Conservation (phyloP, 495 filamentous ascomycete species). For the Daldinia decipiens region DNA sequence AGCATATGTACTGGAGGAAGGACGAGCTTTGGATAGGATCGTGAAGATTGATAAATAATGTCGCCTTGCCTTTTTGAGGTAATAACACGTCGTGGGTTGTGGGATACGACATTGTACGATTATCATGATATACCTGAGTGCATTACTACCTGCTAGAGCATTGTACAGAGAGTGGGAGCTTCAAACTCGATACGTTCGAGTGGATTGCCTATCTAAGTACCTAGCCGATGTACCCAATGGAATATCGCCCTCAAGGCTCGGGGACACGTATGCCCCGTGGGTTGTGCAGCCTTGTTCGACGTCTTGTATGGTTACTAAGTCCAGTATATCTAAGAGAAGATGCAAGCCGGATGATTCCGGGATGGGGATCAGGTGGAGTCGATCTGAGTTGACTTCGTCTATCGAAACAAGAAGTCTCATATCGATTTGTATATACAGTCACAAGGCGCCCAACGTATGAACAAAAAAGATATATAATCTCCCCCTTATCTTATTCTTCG, state of each 20-base stretch:
- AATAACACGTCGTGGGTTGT: not conserved
- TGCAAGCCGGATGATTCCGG: constrained; percentile 6
- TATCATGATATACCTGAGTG: not conserved
- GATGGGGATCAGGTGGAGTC: constrained; percentile 10
- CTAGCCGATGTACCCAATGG: not conserved
- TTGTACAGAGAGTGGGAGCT: not conserved
- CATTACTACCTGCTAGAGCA: not conserved
- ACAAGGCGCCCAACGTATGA: constrained; percentile 2
- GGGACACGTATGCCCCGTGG: not conserved
- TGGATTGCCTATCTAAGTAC: not conserved
- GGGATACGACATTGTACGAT: constrained; percentile 2
- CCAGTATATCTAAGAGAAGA: too few relatives aligned
- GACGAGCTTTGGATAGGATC: constrained; percentile 61
- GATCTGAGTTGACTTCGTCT: constrained; percentile 12
- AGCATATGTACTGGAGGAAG: constrained; percentile 62
- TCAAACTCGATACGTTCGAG: not conserved
- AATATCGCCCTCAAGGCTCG: not conserved
- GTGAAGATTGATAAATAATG: constrained; percentile 44
- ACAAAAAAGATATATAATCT: not conserved
- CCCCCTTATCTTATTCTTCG: not conserved
- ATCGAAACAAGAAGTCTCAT: constrained; percentile 8
- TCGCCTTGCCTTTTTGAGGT: not conserved
- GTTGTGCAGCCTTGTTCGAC: not conserved
- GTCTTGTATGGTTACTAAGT: not conserved
- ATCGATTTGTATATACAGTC: constrained; percentile 21